Base-by-base conservation (phyloP, 768 basidiomycete genomes). In the Imleria badia region DNA sequence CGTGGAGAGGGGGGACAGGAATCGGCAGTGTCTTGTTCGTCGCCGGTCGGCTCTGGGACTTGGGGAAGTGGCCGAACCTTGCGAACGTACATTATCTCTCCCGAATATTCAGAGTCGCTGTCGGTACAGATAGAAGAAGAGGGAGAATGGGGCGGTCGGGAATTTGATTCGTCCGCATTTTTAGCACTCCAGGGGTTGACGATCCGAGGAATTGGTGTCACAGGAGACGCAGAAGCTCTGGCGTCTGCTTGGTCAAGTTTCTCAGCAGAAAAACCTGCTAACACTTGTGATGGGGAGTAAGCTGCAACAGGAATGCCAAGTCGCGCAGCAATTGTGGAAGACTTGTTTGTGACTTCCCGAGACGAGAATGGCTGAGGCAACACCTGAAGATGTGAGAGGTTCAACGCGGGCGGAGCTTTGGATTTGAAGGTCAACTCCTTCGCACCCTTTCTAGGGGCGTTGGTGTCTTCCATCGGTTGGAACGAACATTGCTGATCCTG, bases 191-290 rank as follows among this genome's bases (percentile, higher is more conserved):
- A 12, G 26, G 20, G 4, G 10, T 30, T 29, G n/a, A 31, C 22
- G n/a, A 30, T n/a, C 15, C 29, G 58, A 48, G 61, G 52, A 29
- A 53, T 20, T 17, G 34, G 43, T 22, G 51, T 38, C 19, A n/a
- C 46, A 38, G 51, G 43, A 5, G 36, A 36, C 12, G 45, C 26
- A 10, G 51, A 41, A n/a, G 42, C 52, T 33, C 54, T 60, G 10
- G 47, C 49, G 12, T 57, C 55, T 6, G 52, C 56, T 48, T 60
- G 61, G 41, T 60, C 51, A 19, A 51, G 23, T 45, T 38, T 50
- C 46, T 19, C 50, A 39, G 22, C 29, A 41, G 45, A 23, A 22
- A 38, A 20, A 20, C 17, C 13, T 35, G 33, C 19, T 2, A 48
- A 40, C 14, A 50, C 14, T 30, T 5, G 51, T 39, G 53, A 57